These are phyloP conservation scores for Nicotiana sylvestris DNA, from an alignment of 257 asterid species.

Conservation along the genomic window DNA sequence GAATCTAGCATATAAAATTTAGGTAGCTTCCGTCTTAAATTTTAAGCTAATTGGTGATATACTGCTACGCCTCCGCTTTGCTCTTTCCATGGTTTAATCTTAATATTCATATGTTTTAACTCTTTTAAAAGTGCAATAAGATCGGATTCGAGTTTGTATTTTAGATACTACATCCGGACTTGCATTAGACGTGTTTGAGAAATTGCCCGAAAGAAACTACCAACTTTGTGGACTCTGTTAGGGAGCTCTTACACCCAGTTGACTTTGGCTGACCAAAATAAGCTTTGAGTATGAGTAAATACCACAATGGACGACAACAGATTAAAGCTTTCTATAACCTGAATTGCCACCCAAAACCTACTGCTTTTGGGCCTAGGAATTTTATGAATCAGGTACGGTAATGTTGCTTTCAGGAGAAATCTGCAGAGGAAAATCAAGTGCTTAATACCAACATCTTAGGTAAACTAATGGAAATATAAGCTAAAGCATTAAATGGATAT, in stretches of 20 bases:
- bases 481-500: no score
- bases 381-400: constrained; percentile 30
- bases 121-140: neutral
- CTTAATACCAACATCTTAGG: neutral
- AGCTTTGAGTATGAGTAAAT: neutral
- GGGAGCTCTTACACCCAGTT: no score
- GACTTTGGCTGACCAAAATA: no score
- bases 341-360: constrained; percentile 66
- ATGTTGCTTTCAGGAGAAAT: constrained; percentile 46
- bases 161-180: no score
- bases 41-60: no score
- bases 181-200: no score
- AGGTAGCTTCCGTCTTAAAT: no score
- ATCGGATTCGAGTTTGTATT: neutral
- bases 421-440: constrained; percentile 30
- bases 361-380: constrained; percentile 70
- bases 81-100: neutral
- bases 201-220: no score
- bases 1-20: no score
- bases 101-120: neutral
- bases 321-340: constrained; percentile 79
- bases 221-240: no score
- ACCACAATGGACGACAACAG: constrained; percentile 69
- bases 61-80: no score
- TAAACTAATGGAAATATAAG: neutral